Percentiles rank a stretch among this genome's conserved stretches.
Conservation (phyloP, 495 filamentous ascomycete genomes). For the Trichocladium antarcticum region DNA sequence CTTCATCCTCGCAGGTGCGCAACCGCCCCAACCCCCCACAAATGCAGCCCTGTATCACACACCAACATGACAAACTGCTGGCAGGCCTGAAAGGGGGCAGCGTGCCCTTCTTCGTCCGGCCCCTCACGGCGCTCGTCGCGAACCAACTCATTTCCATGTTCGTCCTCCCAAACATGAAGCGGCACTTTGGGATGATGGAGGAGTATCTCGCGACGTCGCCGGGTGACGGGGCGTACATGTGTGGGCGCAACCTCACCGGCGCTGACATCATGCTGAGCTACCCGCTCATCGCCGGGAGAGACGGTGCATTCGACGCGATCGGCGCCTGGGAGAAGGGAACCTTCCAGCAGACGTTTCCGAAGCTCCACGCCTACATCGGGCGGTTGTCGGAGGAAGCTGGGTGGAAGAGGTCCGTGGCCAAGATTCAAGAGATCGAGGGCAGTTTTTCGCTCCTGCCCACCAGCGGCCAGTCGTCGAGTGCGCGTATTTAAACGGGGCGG, state of each 20-base stretch:
- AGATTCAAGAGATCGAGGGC: slow-evolving; percentile 54
- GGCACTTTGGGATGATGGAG: slow-evolving; percentile 62
- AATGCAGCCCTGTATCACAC: neutral
- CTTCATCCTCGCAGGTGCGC: slow-evolving; percentile 35
- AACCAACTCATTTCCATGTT: slow-evolving; percentile 47
- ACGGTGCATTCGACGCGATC: slow-evolving; percentile 43
- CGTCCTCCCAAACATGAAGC: slow-evolving; percentile 52
- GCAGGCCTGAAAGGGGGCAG: slow-evolving; percentile 44
- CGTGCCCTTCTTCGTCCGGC: slow-evolving; percentile 73
- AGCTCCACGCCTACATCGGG: slow-evolving; percentile 51
- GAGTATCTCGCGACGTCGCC: slow-evolving; percentile 56
- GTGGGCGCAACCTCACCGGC: slow-evolving; percentile 56
- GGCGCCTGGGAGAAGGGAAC: slow-evolving; percentile 26
- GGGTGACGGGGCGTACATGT: slow-evolving; percentile 52
- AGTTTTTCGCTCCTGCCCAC: slow-evolving; percentile 30
- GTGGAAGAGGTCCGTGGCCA: slow-evolving; percentile 44
- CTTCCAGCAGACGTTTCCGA: slow-evolving; percentile 26
- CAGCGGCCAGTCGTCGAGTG: slow-evolving; percentile 1
- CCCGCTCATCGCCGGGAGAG: slow-evolving; percentile 50
- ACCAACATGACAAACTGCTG: neutral
- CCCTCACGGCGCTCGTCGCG: slow-evolving; percentile 54
- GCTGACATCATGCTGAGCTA: slow-evolving; percentile 74
- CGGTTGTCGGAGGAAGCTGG: slow-evolving; percentile 49
- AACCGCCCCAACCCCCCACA: neutral
- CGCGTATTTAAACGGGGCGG: neutral